Evolutionary conservation across 192 early-diverging fungal genomes (phyloP).

Genomic region (Rhizophagus prolifer): DNA sequence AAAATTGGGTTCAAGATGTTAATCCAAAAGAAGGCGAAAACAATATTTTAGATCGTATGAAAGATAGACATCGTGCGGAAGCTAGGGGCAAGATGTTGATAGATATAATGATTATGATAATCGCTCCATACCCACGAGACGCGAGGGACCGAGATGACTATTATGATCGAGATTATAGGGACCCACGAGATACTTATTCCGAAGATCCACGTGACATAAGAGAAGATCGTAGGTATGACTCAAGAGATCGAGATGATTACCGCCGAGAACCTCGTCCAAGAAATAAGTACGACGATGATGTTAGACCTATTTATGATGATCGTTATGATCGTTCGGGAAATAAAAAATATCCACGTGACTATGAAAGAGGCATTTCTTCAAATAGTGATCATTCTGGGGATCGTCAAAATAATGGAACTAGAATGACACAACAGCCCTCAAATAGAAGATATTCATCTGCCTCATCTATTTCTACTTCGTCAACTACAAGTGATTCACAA

Average conservation of each 20-base stretch:
- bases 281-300: neutral
- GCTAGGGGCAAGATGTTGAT: constrained; percentile 12
- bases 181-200: constrained; percentile 1
- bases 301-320: constrained; percentile 4
- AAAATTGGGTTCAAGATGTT: constrained; percentile 21
- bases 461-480: neutral
- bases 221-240: constrained; percentile 11
- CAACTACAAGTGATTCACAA: neutral
- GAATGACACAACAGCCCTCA: neutral
- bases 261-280: constrained; percentile 1
- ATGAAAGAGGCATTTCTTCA: neutral
- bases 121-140: neutral
- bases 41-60: constrained; percentile 28
- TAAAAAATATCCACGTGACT: neutral
- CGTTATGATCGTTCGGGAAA: neutral
- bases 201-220: constrained; percentile 10
- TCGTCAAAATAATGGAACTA: neutral
- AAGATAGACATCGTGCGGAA: constrained; percentile 24
- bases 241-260: neutral
- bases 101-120: constrained; percentile 8
- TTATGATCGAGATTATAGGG: neutral
- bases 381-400: neutral
- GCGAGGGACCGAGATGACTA: neutral
- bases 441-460: neutral
- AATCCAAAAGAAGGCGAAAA: constrained; percentile 24